Percentiles rank a stretch among this genome's conserved stretches.
phyloP scores from a whole-genome alignment of 1,284 basidiomycete species.

The Papiliotrema nemorosa region DNA sequence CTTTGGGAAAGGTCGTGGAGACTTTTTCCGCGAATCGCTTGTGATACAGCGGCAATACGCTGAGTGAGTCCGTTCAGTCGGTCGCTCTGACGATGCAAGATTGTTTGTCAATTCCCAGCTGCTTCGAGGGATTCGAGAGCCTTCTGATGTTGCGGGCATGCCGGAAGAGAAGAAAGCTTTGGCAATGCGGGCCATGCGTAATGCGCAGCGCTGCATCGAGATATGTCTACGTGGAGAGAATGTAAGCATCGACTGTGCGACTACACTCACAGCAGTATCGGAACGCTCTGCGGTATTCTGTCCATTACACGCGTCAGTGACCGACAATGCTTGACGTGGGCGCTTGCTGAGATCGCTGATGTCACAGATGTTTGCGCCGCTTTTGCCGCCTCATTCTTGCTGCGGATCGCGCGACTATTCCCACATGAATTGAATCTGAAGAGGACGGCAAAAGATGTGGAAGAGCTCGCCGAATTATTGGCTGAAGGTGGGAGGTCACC shows the following conservation, averaged over 20 bases:
- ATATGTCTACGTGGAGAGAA: constrained; percentile 47
- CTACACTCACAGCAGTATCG: constrained; percentile 66
- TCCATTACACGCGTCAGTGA: constrained; percentile 52
- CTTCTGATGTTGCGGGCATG: constrained; percentile 44
- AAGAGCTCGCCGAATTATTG: constrained; percentile 69
- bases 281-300: constrained; percentile 78
- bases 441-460: constrained; percentile 71
- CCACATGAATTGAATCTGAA: constrained; percentile 76
- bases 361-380: constrained; percentile 85
- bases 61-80: constrained; percentile 29
- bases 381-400: constrained; percentile 81
- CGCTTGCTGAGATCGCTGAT: not conserved
- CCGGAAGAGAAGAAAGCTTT: constrained; percentile 45
- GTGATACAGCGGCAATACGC: constrained; percentile 45
- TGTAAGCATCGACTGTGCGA: constrained; percentile 11
- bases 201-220: constrained; percentile 47
- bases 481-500: constrained; percentile 60
- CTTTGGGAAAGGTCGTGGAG: constrained; percentile 41
- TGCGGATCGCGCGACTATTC: constrained; percentile 79
- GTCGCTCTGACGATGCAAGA: too few relatives aligned
- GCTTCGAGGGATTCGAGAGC: constrained; percentile 45
- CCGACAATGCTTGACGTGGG: not conserved
- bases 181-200: constrained; percentile 48
- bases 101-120: constrained; percentile 50
- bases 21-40: constrained; percentile 47